A percentile compares a stretch with the other conserved stretches of the same genome.
Evolutionary conservation across 2,329 filamentous ascomycete genomes (phyloP).

Genomic region (Xylaria sp.): DNA sequence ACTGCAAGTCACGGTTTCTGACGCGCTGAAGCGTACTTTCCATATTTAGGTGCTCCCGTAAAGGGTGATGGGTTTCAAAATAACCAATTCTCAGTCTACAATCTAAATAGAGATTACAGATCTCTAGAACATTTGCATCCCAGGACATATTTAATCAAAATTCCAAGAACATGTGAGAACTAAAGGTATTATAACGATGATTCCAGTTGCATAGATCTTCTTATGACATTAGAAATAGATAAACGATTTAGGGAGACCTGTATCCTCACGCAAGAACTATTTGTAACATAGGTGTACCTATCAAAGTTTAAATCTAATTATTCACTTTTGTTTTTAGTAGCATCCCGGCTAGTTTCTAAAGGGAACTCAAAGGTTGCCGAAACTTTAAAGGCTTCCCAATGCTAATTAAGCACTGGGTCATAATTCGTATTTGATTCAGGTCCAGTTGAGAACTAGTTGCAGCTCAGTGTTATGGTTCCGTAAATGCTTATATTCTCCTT

Average conservation of each 20-base stretch:
- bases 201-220: not conserved
- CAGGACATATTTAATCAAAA: no score
- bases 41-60: no score
- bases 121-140: not conserved
- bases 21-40: not conserved
- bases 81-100: not conserved
- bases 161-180: not conserved
- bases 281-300: not conserved
- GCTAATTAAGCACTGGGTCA: no score
- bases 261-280: not conserved
- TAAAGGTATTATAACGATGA: not conserved
- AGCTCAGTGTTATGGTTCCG: no score
- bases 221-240: not conserved
- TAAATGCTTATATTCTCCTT: no score
- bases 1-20: no score
- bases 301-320: not conserved
- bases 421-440: no score
- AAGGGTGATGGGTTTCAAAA: not conserved
- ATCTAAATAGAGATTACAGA: not conserved
- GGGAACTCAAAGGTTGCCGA: no score
- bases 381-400: no score
- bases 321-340: not conserved
- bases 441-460: no score
- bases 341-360: no score
- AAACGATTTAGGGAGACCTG: not conserved